Evolutionary conservation across 2,329 filamentous ascomycete species (phyloP).

Genomic region (Stenocarpella maydis): DNA sequence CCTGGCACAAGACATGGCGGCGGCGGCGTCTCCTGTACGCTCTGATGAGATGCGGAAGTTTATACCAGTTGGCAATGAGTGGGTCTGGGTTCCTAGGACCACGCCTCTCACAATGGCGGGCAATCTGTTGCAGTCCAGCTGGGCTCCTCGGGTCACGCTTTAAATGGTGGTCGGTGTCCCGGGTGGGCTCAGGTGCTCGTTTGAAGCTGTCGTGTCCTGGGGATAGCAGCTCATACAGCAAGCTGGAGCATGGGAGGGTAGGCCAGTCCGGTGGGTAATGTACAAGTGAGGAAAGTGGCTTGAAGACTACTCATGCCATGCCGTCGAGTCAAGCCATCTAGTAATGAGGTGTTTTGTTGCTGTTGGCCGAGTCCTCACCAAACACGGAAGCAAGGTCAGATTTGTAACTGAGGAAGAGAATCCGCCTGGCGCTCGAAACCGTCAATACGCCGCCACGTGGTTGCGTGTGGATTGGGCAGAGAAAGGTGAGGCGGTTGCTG

Average conservation of each 20-base stretch:
- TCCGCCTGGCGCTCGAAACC: neutral
- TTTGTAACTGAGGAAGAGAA: neutral
- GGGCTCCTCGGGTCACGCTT: neutral
- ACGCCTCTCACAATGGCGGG: neutral
- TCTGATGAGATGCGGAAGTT: too few relatives aligned
- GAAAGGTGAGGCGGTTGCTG: neutral
- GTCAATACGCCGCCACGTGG: slow-evolving; percentile 12
- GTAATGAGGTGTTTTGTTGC: neutral
- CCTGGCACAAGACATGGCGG: slow-evolving; percentile 4
- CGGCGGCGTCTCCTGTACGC: neutral
- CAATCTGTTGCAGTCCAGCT: neutral
- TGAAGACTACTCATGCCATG: slow-evolving; percentile 9
- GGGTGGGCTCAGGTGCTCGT: too few relatives aligned
- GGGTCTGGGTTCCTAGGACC: neutral
- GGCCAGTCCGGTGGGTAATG: neutral
- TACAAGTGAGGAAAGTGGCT: neutral
- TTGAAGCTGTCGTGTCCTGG: neutral
- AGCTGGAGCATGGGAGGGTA: neutral
- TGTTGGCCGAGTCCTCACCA: neutral
- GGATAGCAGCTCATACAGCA: neutral
- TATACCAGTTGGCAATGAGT: neutral
- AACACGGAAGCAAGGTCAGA: neutral
- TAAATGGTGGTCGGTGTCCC: neutral
- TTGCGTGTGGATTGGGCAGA: slow-evolving; percentile 7
- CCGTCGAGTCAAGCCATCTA: slow-evolving; percentile 7